Evolutionary conservation across 163 green algal genomes (phyloP), one percentile per base, ranked within the genome.

Genomic region (Scenedesmus sp.): DNA sequence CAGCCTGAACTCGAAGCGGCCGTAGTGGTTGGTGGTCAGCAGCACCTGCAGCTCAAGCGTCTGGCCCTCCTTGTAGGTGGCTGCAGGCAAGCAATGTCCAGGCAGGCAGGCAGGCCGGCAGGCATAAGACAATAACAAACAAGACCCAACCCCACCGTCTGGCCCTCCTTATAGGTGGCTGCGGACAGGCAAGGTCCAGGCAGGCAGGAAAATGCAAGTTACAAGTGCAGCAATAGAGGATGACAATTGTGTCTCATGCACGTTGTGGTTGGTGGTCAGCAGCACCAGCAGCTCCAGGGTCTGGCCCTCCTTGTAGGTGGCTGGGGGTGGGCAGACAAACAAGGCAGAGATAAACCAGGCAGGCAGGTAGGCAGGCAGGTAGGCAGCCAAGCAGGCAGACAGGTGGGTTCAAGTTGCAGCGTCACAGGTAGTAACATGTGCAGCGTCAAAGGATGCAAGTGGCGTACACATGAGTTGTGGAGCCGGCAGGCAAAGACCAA

Each of bases 11-110:
- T 88, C 84, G 12, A 94, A 91, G 3, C 92, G 66, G 76, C 88
- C 92, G 76, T 92, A 88, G 81, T 94, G 92, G 74, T 91, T 89
- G 12, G 88, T 89, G 15, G 84, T 93, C 84, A 94, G 82, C n/a
- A 67, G 18, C 0, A 94, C 59, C 7, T 87, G 67, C 18, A 94
- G 59, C n/a, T 94, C 88, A 1, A 94, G 46, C 2, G 57, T 82
- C 9, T 93, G 70, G 13, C 92, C 92, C 16, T 81, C 83, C 3
- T 52, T 91, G 76, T 91, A 94, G 8, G 88, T 93, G 0, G 88
- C 88, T 74, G 84, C 26, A 13, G n/a, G 10, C 34, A 84, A 76
- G 62, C 62, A 70, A 15, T 12, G 2, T 23, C 2, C 62, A 70
- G 34, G 34, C 34, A 46, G 34, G 34, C 34, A 46, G 34, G 34